phyloP scores from a whole-genome alignment of 805 yeast species.

The Ogataea pini region DNA sequence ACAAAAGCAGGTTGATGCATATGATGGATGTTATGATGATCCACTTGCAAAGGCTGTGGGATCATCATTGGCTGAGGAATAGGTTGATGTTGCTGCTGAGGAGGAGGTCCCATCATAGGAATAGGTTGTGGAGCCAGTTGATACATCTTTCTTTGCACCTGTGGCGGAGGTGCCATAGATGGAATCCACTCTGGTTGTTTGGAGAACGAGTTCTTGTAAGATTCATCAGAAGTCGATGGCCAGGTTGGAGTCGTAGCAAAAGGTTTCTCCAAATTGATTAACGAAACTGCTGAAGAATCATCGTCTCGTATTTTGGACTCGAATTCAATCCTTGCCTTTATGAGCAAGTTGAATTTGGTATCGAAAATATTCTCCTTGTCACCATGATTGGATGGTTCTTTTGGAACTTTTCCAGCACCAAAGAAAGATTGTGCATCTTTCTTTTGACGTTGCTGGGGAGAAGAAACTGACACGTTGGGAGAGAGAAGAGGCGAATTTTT shows the following conservation, averaged over 20 bases:
- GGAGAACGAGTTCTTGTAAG: constrained; percentile 55
- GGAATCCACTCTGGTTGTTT: constrained; percentile 34
- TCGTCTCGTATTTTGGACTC: constrained; percentile 22
- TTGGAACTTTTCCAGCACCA: constrained; percentile 38
- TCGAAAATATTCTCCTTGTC: constrained; percentile 37
- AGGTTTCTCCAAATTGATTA: constrained; percentile 57
- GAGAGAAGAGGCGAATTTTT: constrained; percentile 22
- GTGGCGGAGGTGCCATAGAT: constrained; percentile 24
- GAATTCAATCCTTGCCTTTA: constrained; percentile 43
- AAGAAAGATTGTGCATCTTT: constrained; percentile 37
- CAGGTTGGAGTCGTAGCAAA: constrained; percentile 79
- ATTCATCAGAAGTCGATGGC: constrained; percentile 52
- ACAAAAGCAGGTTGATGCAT: constrained; percentile 24
- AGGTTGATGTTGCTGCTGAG: constrained; percentile 20
- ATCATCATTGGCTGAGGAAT: constrained; percentile 24
- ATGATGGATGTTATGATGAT: constrained; percentile 17
- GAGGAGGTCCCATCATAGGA: constrained; percentile 25
- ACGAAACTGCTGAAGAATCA: constrained; percentile 18
- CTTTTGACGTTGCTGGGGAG: constrained; percentile 22
- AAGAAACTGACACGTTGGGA: constrained; percentile 7
- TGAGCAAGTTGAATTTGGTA: constrained; percentile 52
- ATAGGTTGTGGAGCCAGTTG: constrained; percentile 26
- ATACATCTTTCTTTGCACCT: constrained; percentile 21
- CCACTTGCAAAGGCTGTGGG: constrained; percentile 24
- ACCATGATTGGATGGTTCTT: constrained; percentile 13